Conservation (phyloP, 495 filamentous ascomycete genomes). For the Penicillium manginii region DNA sequence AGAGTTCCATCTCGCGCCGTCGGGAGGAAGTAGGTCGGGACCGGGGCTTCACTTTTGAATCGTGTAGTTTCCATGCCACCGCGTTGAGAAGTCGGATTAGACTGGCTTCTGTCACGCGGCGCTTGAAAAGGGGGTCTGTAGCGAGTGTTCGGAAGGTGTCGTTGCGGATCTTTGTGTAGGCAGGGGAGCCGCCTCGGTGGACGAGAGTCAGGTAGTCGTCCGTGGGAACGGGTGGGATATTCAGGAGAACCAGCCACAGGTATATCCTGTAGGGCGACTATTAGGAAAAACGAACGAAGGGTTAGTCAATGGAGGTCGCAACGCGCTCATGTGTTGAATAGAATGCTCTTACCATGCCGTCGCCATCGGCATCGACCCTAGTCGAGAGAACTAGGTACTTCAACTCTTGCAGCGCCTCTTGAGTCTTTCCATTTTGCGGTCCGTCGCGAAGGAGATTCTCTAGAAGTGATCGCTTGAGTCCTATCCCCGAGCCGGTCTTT, state of each 20-base stretch:
- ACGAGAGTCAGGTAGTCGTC: constrained; percentile 88
- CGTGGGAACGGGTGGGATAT: constrained; percentile 79
- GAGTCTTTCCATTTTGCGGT: constrained; percentile 68
- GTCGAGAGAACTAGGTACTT: constrained; percentile 77
- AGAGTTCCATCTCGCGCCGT: constrained; percentile 42
- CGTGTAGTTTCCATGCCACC: constrained; percentile 89
- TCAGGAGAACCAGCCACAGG: constrained; percentile 90
- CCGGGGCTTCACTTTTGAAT: constrained; percentile 61
- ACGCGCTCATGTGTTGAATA: neutral
- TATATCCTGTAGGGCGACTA: constrained; percentile 95
- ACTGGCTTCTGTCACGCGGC: constrained; percentile 92
- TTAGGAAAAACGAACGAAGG: neutral
- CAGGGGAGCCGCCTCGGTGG: constrained; percentile 89
- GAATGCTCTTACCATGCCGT: constrained; percentile 76
- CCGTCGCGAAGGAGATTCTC: constrained; percentile 72
- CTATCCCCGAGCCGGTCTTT: constrained; percentile 58
- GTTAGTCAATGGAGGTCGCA: neutral
- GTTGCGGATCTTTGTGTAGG: constrained; percentile 96
- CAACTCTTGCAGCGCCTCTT: constrained; percentile 70
- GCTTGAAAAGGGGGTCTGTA: constrained; percentile 93
- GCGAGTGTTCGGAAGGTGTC: constrained; percentile 96
- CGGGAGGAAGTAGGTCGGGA: constrained; percentile 43
- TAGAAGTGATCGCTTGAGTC: constrained; percentile 62
- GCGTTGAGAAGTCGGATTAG: constrained; percentile 96
- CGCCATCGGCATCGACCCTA: constrained; percentile 77